Conservation (phyloP, 2,329 filamentous ascomycete species). For the Ascocoryne sarcoides region DNA sequence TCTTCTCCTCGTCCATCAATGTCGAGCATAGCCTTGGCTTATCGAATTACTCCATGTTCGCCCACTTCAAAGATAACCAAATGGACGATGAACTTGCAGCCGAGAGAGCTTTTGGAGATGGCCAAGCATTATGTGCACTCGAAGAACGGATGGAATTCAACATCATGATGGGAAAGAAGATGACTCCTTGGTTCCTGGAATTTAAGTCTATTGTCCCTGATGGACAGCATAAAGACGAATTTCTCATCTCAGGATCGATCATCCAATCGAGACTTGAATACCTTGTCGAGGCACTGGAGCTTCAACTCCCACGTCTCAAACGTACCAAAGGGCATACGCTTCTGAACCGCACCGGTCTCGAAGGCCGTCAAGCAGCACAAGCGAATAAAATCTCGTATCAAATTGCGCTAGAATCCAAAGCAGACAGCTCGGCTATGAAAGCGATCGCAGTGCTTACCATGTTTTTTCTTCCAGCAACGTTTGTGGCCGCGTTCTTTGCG, state of each 20-base stretch:
- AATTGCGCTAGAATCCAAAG: background rate
- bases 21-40: background rate
- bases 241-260: background rate
- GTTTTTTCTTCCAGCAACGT: constrained; percentile 6
- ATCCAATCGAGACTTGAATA: background rate
- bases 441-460: constrained; percentile 10
- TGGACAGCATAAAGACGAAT: background rate
- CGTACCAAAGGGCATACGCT: background rate
- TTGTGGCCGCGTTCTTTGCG: constrained; percentile 6
- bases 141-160: background rate
- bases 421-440: constrained; percentile 6
- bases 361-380: background rate
- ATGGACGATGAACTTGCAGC: background rate
- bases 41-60: background rate
- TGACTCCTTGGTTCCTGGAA: background rate
- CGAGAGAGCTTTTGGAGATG: background rate
- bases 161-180: background rate
- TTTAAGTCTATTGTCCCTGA: background rate
- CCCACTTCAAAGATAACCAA: background rate
- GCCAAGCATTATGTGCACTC: background rate
- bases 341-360: background rate
- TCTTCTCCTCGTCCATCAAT: background rate
- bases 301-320: background rate
- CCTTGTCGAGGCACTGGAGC: background rate
- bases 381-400: background rate